These are phyloP conservation scores for Pythium graminicola DNA, from an alignment of 352 stramenopile genomes.

Conservation along the genomic window DNA sequence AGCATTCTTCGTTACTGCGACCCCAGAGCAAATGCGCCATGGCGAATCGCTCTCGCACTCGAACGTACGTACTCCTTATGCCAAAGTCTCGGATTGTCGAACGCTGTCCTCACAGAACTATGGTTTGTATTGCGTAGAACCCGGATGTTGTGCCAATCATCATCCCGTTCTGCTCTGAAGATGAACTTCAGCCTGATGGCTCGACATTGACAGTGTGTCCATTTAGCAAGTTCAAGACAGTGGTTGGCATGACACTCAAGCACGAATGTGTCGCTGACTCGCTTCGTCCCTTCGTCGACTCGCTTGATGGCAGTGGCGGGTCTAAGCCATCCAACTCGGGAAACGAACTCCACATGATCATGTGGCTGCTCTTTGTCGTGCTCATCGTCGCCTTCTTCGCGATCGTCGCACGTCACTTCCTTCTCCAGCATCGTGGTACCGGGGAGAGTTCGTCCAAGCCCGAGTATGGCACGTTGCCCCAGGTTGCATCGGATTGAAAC, in stretches of 20 bases:
- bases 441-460: conserved; percentile 1
- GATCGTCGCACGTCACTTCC: conserved; percentile 28
- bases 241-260: conserved; percentile 61
- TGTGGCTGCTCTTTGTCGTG: conserved; percentile 38
- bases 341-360: conserved; percentile 13
- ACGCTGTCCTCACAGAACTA: neutral
- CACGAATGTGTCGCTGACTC: conserved; percentile 62
- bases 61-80: conserved; percentile 36
- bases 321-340: conserved; percentile 1
- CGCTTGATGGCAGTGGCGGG: conserved; percentile 20
- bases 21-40: conserved; percentile 63
- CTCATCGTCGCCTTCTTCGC: conserved; percentile 36
- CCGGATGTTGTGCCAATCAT: conserved; percentile 54
- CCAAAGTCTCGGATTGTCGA: neutral
- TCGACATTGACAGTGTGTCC: conserved; percentile 45
- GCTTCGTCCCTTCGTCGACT: conserved; percentile 61
- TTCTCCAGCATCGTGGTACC: conserved; percentile 9
- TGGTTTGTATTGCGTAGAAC: conserved; percentile 28
- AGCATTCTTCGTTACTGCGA: conserved; percentile 61
- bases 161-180: conserved; percentile 65
- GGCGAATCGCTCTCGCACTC: conserved; percentile 40
- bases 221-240: conserved; percentile 58
- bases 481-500: conserved; percentile 19
- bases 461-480: conserved; percentile 25
- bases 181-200: conserved; percentile 40